Percentiles rank a stretch among this genome's conserved stretches.
phyloP scores from a whole-genome alignment of 805 yeast genomes.

The Nakazawaea molendinolei region DNA sequence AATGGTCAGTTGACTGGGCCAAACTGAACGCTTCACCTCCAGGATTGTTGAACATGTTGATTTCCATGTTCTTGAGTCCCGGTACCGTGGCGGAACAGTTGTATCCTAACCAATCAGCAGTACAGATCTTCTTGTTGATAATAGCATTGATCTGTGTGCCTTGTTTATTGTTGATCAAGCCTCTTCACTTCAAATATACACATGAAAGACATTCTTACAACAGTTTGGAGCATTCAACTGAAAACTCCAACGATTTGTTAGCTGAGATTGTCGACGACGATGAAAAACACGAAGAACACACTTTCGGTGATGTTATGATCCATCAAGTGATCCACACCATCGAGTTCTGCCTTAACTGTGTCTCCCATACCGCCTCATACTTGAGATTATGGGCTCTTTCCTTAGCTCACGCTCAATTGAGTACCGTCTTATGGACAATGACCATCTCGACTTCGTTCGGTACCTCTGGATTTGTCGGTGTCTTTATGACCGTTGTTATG shows the following conservation, averaged over 20 bases:
- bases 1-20: constrained; percentile 71
- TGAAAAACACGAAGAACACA: constrained; percentile 34
- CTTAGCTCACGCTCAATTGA: constrained; percentile 73
- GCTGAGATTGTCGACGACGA: constrained; percentile 21
- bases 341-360: constrained; percentile 75
- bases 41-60: constrained; percentile 66
- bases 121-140: constrained; percentile 51
- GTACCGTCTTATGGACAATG: constrained; percentile 72
- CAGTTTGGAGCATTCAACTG: constrained; percentile 13
- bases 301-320: constrained; percentile 64
- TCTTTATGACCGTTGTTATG: constrained; percentile 48
- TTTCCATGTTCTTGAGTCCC: constrained; percentile 70
- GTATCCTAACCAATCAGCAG: constrained; percentile 56
- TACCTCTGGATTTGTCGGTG: constrained; percentile 45
- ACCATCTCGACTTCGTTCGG: constrained; percentile 61
- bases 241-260: constrained; percentile 14
- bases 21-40: constrained; percentile 60
- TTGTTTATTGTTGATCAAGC: constrained; percentile 63
- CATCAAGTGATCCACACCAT: constrained; percentile 79
- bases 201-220: constrained; percentile 23
- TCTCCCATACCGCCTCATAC: constrained; percentile 75
- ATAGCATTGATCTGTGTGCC: constrained; percentile 67
- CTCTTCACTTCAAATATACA: constrained; percentile 39
- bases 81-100: constrained; percentile 61
- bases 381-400: constrained; percentile 76